Conservation (phyloP, 495 filamentous ascomycete species). For the Aspergillus ostianus region DNA sequence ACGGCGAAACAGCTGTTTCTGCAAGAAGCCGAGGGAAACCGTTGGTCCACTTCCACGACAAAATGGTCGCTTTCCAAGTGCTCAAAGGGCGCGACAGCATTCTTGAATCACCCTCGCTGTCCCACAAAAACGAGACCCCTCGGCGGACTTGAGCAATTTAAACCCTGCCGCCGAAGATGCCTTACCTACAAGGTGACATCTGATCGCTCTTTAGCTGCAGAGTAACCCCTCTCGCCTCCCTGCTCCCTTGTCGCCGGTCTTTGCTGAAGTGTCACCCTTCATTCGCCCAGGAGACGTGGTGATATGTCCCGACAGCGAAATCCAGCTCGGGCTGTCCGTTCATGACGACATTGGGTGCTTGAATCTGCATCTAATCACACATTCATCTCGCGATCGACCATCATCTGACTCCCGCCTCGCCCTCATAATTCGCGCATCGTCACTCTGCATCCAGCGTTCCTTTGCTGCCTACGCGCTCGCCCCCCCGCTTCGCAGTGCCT, state of each 20-base stretch:
- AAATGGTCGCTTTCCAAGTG: too few relatives aligned
- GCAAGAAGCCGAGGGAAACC: not conserved
- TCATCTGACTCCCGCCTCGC: not conserved
- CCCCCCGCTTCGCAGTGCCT: not conserved
- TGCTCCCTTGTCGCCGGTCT: not conserved
- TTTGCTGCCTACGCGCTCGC: not conserved
- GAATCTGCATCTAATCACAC: not conserved
- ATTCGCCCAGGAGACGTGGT: not conserved
- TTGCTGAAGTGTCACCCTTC: not conserved
- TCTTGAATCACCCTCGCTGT: not conserved
- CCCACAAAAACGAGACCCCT: not conserved
- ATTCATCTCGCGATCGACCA: not conserved
- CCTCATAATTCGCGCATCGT: not conserved
- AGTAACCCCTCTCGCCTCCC: not conserved
- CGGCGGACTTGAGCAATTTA: not conserved
- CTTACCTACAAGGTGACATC: not conserved
- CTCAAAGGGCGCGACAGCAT: not conserved
- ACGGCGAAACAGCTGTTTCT: not conserved
- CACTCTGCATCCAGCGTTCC: too few relatives aligned
- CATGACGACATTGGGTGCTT: not conserved
- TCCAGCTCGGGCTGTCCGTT: not conserved
- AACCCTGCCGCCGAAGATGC: not conserved
- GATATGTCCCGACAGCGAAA: not conserved
- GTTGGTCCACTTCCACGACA: not conserved
- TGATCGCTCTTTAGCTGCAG: not conserved